Evolutionary conservation across 2,329 filamentous ascomycete genomes (phyloP).

Genomic region (Colletotrichum tofieldiae): DNA sequence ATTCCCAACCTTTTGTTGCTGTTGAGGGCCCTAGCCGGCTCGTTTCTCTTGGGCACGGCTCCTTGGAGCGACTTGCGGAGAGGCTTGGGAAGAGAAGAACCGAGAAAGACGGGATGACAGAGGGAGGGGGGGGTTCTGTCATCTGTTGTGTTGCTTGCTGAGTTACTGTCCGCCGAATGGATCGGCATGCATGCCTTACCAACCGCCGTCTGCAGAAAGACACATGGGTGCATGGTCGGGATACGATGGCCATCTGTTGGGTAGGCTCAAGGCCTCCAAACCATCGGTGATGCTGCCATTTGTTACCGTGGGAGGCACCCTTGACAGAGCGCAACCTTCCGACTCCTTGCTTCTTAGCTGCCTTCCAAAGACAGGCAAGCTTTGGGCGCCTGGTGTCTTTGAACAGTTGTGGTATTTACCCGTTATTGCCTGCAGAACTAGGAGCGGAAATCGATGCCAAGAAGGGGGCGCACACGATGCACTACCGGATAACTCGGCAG

Average conservation of each 20-base stretch:
- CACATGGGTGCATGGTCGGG: background rate
- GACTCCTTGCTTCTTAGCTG: background rate
- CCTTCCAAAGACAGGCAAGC: background rate
- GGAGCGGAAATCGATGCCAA: constrained; percentile 38
- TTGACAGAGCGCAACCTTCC: background rate
- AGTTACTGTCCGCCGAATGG: background rate
- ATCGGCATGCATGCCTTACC: background rate
- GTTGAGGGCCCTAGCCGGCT: constrained; percentile 19
- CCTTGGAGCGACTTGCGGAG: background rate
- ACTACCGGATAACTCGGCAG: constrained; percentile 39
- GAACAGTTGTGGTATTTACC: constrained; percentile 12
- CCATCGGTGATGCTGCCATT: background rate
- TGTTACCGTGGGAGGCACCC: background rate
- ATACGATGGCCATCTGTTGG: background rate
- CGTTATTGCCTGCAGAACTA: constrained; percentile 16
- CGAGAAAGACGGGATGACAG: constrained; percentile 2
- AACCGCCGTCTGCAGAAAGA: background rate
- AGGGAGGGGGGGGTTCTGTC: background rate
- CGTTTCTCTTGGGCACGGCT: background rate
- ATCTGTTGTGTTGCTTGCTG: background rate
- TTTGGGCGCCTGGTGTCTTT: constrained; percentile 6
- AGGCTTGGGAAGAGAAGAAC: background rate
- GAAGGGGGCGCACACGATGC: constrained; percentile 36
- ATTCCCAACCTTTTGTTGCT: constrained; percentile 30
- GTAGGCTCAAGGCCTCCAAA: background rate